Evolutionary conservation across 441 rosid genomes (phyloP).

Genomic region (Erysimum cheiri): DNA sequence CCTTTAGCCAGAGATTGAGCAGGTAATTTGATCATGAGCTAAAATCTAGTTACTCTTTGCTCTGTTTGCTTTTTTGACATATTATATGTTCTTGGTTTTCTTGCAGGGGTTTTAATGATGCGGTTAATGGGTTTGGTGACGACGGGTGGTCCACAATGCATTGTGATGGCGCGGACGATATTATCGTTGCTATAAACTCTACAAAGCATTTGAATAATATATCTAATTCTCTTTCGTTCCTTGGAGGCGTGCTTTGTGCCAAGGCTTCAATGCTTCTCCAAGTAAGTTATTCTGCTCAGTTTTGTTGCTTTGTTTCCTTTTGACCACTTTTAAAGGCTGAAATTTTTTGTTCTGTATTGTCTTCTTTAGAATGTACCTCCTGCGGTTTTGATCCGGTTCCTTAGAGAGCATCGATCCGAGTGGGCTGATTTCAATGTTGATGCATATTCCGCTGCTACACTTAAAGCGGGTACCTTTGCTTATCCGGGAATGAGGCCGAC

Average conservation of each 20-base stretch:
- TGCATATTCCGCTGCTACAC: slow-evolving; percentile 90
- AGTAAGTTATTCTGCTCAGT: slow-evolving; percentile 52
- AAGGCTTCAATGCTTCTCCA: slow-evolving; percentile 98
- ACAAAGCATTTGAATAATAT: slow-evolving; percentile 63
- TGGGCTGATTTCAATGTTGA: slow-evolving; percentile 99
- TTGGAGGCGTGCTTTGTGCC: slow-evolving; percentile 97
- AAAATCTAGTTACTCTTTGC: background rate
- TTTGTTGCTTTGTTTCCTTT: slow-evolving; percentile 14
- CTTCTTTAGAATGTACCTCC: slow-evolving; percentile 84
- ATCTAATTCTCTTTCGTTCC: slow-evolving; percentile 63
- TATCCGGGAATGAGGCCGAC: slow-evolving; percentile 94
- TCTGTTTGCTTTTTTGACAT: slow-evolving; percentile 3
- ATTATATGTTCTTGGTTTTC: slow-evolving; percentile 5
- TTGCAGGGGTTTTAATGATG: slow-evolving; percentile 92
- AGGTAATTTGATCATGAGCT: slow-evolving; percentile 47
- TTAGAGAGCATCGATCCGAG: slow-evolving; percentile 96
- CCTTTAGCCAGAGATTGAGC: slow-evolving; percentile 95
- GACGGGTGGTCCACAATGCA: slow-evolving; percentile 92
- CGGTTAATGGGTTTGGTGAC: slow-evolving; percentile 94
- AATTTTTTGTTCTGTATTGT: slow-evolving; percentile 1
- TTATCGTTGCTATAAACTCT: slow-evolving; percentile 79
- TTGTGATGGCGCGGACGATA: slow-evolving; percentile 92
- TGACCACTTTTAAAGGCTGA: background rate
- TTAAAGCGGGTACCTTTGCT: slow-evolving; percentile 81
- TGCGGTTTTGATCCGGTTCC: slow-evolving; percentile 87